Percentiles rank a stretch among this genome's conserved stretches.
phyloP scores from a whole-genome alignment of 495 filamentous ascomycete species.

The Penicillium arizonense region DNA sequence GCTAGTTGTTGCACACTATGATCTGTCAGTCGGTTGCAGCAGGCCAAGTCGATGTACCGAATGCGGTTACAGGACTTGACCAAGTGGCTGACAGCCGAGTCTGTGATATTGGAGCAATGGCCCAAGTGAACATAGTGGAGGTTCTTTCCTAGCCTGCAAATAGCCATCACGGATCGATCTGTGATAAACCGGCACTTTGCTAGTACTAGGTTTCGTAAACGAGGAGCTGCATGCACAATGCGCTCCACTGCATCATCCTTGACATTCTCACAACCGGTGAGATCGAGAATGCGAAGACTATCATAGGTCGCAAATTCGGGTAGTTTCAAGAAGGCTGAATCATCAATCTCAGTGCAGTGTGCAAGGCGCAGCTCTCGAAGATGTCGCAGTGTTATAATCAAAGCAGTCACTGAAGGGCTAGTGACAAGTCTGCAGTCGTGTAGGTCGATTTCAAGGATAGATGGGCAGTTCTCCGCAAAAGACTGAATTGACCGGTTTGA shows the following conservation, averaged over 20 bases:
- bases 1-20: slow-evolving; percentile 81
- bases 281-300: slow-evolving; percentile 86
- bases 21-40: slow-evolving; percentile 89
- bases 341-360: slow-evolving; percentile 78
- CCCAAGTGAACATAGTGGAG: slow-evolving; percentile 94
- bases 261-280: slow-evolving; percentile 81
- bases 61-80: slow-evolving; percentile 89
- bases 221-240: slow-evolving; percentile 81
- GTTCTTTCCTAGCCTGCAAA: slow-evolving; percentile 89
- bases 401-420: slow-evolving; percentile 73
- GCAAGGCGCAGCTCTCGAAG: slow-evolving; percentile 87
- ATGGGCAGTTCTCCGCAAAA: slow-evolving; percentile 82
- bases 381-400: slow-evolving; percentile 72
- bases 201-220: slow-evolving; percentile 87
- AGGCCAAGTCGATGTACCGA: slow-evolving; percentile 95
- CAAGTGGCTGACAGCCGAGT: slow-evolving; percentile 76
- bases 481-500: slow-evolving; percentile 77
- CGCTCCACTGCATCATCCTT: slow-evolving; percentile 83
- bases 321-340: slow-evolving; percentile 82
- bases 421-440: slow-evolving; percentile 80
- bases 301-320: slow-evolving; percentile 69
- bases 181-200: slow-evolving; percentile 93
- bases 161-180: slow-evolving; percentile 81
- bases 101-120: slow-evolving; percentile 89
- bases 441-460: slow-evolving; percentile 95